Conservation (phyloP, 73 alveolate species). For the Paramecium sonneborni region DNA sequence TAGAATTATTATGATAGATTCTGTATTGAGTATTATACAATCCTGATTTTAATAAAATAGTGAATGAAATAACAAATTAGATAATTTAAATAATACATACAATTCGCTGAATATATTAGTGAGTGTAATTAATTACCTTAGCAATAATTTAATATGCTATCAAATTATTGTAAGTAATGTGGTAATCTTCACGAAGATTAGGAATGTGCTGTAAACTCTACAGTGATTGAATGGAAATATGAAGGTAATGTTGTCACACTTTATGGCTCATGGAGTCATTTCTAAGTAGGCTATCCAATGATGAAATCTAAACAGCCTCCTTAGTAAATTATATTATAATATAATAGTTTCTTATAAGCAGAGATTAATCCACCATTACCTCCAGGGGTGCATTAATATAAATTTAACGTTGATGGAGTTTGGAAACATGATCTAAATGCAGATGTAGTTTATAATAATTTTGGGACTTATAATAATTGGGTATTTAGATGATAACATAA, state of each 20-base stretch:
- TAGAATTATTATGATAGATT: neutral
- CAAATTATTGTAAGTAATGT: constrained; percentile 28
- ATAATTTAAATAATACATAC: neutral
- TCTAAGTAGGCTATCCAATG: constrained; percentile 32
- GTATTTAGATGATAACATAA: neutral
- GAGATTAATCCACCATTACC: constrained; percentile 46
- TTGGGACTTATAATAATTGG: constrained; percentile 63
- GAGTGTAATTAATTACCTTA: neutral
- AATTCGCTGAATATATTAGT: neutral
- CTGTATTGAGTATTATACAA: no score
- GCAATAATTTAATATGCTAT: neutral
- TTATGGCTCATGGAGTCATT: constrained; percentile 51
- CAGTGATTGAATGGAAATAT: constrained; percentile 40
- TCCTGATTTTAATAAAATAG: no score
- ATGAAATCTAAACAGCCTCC: constrained; percentile 48
- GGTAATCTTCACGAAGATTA: constrained; percentile 47
- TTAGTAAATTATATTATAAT: neutral
- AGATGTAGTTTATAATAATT: constrained; percentile 4
- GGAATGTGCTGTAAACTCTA: constrained; percentile 45
- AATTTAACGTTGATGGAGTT: constrained; percentile 69
- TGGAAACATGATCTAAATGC: constrained; percentile 68
- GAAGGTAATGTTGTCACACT: neutral
- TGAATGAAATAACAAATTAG: neutral
- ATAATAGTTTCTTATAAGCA: constrained; percentile 24
- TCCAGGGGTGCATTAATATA: constrained; percentile 64